Base-by-base conservation (phyloP, 2,329 filamentous ascomycete species). In the Aspergillus latus region DNA sequence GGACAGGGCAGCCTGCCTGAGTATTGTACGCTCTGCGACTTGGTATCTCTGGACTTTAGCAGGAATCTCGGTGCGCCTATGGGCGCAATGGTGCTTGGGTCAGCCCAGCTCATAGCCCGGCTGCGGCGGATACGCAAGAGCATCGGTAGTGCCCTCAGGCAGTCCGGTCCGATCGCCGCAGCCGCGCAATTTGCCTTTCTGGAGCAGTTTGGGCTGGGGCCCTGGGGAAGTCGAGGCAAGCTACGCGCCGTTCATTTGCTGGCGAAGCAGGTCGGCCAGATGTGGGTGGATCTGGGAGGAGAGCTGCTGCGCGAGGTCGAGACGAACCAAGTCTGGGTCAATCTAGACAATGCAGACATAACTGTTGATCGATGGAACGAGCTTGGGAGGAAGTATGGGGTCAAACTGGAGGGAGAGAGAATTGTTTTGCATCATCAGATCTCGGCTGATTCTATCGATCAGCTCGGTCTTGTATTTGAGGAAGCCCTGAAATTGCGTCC, bases 31-130 rank as follows among this genome's bases (percentile, higher is more conserved):
- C 79, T 82, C 59, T 88, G 90, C 66, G 87, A 92, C 67, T 88
- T 82, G 44, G 76, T 90, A 8, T 87, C 80, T 58, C 74, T 92
- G 36, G 91, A 88, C 68, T 88, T 92, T 65, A 86, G 83, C 57
- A 92, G 92, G 69, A 88, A 88, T 0, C 80, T 92, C 0, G 89
- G 88, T 3, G 88, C 89, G 0, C 89, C 89, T 0, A 84, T 91
- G 34, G 89, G 89, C 1, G 85, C 83, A 62, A 83, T 92, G 34
- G 72, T 92, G 2, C 82, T 89, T 0, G 83, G 84, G 26, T 64
- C 56, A 6, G 73, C 75, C 55, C 66, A 68, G 0, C 80, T 84
- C 61, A 78, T 88, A 62, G 82, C 82, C 65, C 82, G 84, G 34
- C 83, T 84, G 5, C 74, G 86, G 29, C 88, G 87, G 83, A 77